A percentile compares a stretch with the other conserved stretches of the same genome.
These are phyloP conservation scores for Lindgomyces ingoldianus DNA, from an alignment of 495 filamentous ascomycete genomes.

Conservation along the genomic window DNA sequence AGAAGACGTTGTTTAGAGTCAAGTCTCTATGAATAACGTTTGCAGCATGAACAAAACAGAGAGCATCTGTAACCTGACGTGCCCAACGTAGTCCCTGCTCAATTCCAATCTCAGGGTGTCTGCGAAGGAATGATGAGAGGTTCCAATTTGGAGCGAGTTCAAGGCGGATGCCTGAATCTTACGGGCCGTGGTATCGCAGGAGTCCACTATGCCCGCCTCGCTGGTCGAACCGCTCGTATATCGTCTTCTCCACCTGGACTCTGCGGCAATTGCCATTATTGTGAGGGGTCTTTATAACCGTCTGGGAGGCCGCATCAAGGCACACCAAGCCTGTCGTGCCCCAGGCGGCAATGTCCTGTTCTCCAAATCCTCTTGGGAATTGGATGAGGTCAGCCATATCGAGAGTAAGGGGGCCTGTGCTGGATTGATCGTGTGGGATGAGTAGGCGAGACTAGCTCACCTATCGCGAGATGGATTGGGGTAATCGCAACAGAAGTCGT, in stretches of 20 bases:
- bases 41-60: slow-evolving; percentile 17
- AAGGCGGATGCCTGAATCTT: slow-evolving; percentile 16
- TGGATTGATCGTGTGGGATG: no score
- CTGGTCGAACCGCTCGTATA: slow-evolving; percentile 20
- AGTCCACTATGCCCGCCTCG: slow-evolving; percentile 15
- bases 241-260: slow-evolving; percentile 13
- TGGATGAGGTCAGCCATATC: slow-evolving; percentile 13
- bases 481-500: no score
- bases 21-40: slow-evolving; percentile 36
- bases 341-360: slow-evolving; percentile 8
- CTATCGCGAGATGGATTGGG: no score
- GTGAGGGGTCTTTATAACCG: slow-evolving; percentile 17
- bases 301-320: slow-evolving; percentile 10
- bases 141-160: slow-evolving; percentile 10
- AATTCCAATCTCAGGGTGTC: slow-evolving; percentile 3
- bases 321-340: slow-evolving; percentile 20
- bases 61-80: slow-evolving; percentile 14
- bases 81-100: slow-evolving; percentile 14
- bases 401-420: slow-evolving; percentile 8
- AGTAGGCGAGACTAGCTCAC: no score
- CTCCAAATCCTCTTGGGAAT: slow-evolving; percentile 10
- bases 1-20: slow-evolving; percentile 37
- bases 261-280: slow-evolving; percentile 3
- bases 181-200: slow-evolving; percentile 14
- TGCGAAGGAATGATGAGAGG: slow-evolving; percentile 2